Conservation (phyloP, 163 green algal species). For the Chlamydomonas reinhardtii region DNA sequence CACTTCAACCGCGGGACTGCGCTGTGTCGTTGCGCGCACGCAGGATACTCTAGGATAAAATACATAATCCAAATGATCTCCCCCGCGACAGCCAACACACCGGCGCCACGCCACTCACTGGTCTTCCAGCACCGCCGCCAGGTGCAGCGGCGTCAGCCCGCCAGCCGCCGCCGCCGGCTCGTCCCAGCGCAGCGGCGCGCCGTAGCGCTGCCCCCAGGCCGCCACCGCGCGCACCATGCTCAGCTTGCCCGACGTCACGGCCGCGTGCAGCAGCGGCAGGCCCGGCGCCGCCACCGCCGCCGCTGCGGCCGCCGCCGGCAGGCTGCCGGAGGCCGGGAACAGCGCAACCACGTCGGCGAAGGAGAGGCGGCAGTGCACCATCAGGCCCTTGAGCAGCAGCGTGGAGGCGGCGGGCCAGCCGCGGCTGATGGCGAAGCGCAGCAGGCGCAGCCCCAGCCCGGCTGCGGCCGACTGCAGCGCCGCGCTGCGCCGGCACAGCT, state of each 20-base stretch:
- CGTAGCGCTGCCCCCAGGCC: conserved; percentile 20
- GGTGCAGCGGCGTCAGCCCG: conserved; percentile 45
- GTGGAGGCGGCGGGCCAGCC: conserved; percentile 29
- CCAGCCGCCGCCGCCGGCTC: conserved; percentile 7
- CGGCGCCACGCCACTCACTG: too few relatives aligned
- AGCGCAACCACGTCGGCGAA: conserved; percentile 4
- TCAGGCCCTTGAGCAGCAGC: conserved; percentile 23
- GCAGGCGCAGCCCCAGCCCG: conserved; percentile 28
- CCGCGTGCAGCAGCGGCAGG: conserved; percentile 44
- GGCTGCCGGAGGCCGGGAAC: neutral
- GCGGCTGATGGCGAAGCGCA: conserved; percentile 23
- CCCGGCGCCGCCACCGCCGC: neutral
- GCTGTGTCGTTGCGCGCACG: too few relatives aligned
- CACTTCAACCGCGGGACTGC: too few relatives aligned
- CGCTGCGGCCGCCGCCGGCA: neutral
- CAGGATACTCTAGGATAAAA: too few relatives aligned
- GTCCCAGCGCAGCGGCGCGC: conserved; percentile 19
- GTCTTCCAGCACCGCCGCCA: conserved; percentile 36
- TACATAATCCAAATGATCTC: too few relatives aligned
- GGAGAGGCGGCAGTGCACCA: conserved; percentile 27
- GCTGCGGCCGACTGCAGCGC: conserved; percentile 19
- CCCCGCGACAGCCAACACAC: too few relatives aligned
- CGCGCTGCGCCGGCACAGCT: neutral
- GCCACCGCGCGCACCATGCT: conserved; percentile 7
- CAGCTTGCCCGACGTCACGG: conserved; percentile 18